Base-by-base conservation (phyloP, 2,329 filamentous ascomycete species). In the Colletotrichum sojae region DNA sequence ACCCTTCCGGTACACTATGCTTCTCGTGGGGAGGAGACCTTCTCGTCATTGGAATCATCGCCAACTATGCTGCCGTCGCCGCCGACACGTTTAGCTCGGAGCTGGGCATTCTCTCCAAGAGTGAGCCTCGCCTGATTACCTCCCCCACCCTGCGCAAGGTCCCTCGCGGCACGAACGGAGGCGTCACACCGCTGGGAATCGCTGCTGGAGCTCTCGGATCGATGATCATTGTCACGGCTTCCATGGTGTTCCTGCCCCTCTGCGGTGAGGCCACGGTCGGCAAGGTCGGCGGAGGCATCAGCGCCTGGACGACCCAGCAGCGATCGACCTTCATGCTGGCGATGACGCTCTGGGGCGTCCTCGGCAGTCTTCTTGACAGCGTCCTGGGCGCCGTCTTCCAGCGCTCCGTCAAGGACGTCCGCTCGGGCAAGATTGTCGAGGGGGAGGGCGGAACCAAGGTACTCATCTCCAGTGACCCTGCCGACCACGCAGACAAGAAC, bases 1-100 rank as follows among this genome's bases (percentile, higher is more conserved):
- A 76, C 55, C 79, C 79, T 2, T 60, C 77, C 16, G 82, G 84
- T 63, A 83, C 83, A 15, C 77, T 86, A 61, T 91, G 89, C 79
- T 91, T 83, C 76, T 80, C 84, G 0, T 90, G 88, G 88, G 83
- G 83, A 56, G 90, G 90, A 43, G 90, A 91, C 74, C 78, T 92
- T 5, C 82, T 91, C 4, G 82, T 91, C 12, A 76, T 92, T 20
- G 90, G 90, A 13, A 90, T 92, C 73, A 88, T 92, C 73, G 89
- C 90, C 49, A 95, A 97, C 82, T 99, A 99, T 76, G 95, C 94
- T 27, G 93, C 94, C 56, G 94, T 97, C 10, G 90, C 94, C 20
- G 94, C 95, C 57, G 96, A 99, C 79, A 99, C 96, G 0, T 96
- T 98, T 78, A 95, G 93, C 66, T 97, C 94, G 12, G 96, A 99